phyloP scores from a whole-genome alignment of 1,284 basidiomycete species.

The Ceratobasidium sp. region DNA sequence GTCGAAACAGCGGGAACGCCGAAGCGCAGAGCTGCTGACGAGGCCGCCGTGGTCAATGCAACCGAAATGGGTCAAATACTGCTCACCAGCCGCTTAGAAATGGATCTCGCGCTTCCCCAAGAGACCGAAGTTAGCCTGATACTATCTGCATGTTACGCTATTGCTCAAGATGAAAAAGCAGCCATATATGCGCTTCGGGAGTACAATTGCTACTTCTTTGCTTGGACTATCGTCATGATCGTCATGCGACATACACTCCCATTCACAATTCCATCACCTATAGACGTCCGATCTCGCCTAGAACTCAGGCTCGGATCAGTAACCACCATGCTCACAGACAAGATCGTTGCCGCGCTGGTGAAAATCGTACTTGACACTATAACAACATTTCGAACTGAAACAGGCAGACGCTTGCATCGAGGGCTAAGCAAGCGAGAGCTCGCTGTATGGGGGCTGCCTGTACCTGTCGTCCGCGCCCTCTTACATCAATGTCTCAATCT shows the following conservation, averaged over 20 bases:
- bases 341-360: background rate
- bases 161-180: constrained; percentile 5
- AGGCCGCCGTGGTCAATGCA: background rate
- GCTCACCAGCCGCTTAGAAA: background rate
- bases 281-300: background rate
- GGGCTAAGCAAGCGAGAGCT: constrained; percentile 35
- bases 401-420: background rate
- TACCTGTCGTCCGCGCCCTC: background rate
- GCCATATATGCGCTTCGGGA: background rate
- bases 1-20: background rate
- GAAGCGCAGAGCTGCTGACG: constrained; percentile 13
- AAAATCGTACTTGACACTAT: constrained; percentile 6
- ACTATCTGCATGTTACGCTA: constrained; percentile 24
- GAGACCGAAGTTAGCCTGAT: constrained; percentile 2
- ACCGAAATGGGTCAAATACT: background rate
- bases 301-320: background rate
- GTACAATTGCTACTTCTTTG: constrained; percentile 41
- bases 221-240: constrained; percentile 31
- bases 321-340: background rate
- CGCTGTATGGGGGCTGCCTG: constrained; percentile 1
- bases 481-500: background rate
- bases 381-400: background rate
- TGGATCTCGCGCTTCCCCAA: background rate
- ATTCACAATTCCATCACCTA: background rate
- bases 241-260: constrained; percentile 18